A percentile compares a stretch with the other conserved stretches of the same genome.
Conservation (phyloP, 805 yeast species). For the Kuraishia molischiana region DNA sequence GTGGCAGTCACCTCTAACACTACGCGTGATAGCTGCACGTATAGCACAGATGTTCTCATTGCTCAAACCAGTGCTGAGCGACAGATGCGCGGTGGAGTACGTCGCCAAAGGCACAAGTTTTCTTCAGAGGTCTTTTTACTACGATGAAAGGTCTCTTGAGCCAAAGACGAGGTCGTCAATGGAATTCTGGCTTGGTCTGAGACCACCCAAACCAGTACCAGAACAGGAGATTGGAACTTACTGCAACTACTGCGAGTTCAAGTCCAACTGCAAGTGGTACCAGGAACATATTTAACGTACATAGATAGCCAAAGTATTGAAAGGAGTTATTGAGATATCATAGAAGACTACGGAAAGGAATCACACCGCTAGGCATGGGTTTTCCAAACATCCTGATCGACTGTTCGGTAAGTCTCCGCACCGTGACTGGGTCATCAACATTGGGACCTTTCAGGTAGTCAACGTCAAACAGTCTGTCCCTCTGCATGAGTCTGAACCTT, state of each 20-base stretch:
- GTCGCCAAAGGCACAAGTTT: conserved; percentile 35
- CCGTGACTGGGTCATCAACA: conserved; percentile 1
- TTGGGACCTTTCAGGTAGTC: background rate
- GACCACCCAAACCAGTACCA: conserved; percentile 35
- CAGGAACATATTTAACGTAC: conserved; percentile 4
- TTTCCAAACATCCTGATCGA: conserved; percentile 11
- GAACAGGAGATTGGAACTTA: conserved; percentile 26
- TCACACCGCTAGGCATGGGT: conserved; percentile 14
- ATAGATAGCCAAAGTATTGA: background rate
- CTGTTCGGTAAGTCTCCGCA: conserved; percentile 2
- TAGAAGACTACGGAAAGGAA: too few species aligned
- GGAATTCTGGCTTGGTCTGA: conserved; percentile 49
- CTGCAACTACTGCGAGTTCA: conserved; percentile 50
- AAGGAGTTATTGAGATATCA: background rate
- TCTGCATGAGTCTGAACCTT: conserved; percentile 4
- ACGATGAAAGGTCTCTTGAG: conserved; percentile 21
- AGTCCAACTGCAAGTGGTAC: conserved; percentile 30
- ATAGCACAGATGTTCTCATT: conserved; percentile 34
- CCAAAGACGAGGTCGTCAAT: conserved; percentile 23
- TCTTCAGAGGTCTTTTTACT: conserved; percentile 27
- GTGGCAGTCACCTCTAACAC: conserved; percentile 50
- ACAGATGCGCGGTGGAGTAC: conserved; percentile 39
- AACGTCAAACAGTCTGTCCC: background rate
- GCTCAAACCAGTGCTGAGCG: conserved; percentile 25
- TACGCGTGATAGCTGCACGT: conserved; percentile 46